phyloP scores from a whole-genome alignment of 768 basidiomycete species.

The Sporobolomyces pararoseus region DNA sequence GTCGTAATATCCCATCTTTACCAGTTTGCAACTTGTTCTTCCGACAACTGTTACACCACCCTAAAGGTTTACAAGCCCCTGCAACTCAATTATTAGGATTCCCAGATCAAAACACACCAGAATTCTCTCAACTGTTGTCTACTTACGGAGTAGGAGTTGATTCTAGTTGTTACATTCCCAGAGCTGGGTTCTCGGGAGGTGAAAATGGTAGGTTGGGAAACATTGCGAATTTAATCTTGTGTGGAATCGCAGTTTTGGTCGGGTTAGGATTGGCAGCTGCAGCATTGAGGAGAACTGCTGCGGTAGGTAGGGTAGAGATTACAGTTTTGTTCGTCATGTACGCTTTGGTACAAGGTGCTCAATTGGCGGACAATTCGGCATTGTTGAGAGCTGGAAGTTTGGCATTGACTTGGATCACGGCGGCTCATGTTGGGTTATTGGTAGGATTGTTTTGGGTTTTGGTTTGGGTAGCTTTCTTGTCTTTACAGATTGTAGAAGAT shows the following conservation, averaged over 20 bases:
- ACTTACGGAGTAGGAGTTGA: conserved; percentile 78
- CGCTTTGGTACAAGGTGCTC: conserved; percentile 40
- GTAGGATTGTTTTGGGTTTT: conserved; percentile 55
- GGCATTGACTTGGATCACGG: conserved; percentile 50
- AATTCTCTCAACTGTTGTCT: conserved; percentile 52
- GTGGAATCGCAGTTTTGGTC: conserved; percentile 66
- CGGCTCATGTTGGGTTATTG: conserved; percentile 74
- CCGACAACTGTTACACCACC: conserved; percentile 60
- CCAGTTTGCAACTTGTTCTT: conserved; percentile 95
- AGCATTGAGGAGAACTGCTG: conserved; percentile 69
- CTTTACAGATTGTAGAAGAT: conserved; percentile 77
- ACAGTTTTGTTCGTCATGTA: conserved; percentile 47
- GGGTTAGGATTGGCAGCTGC: conserved; percentile 59
- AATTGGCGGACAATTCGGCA: conserved; percentile 42
- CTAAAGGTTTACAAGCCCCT: conserved; percentile 25
- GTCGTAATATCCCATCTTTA: conserved; percentile 68
- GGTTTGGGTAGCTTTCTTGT: conserved; percentile 46
- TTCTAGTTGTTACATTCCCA: conserved; percentile 70
- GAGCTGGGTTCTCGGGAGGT: conserved; percentile 56
- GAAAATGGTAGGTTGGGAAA: conserved; percentile 63
- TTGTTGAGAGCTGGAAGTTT: conserved; percentile 27
- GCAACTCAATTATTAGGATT: conserved; percentile 32
- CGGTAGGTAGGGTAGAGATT: conserved; percentile 63
- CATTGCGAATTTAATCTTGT: conserved; percentile 78
- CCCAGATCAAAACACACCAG: conserved; percentile 47